phyloP scores from a whole-genome alignment of 208 protist genomes.

The Willaertia magna region DNA sequence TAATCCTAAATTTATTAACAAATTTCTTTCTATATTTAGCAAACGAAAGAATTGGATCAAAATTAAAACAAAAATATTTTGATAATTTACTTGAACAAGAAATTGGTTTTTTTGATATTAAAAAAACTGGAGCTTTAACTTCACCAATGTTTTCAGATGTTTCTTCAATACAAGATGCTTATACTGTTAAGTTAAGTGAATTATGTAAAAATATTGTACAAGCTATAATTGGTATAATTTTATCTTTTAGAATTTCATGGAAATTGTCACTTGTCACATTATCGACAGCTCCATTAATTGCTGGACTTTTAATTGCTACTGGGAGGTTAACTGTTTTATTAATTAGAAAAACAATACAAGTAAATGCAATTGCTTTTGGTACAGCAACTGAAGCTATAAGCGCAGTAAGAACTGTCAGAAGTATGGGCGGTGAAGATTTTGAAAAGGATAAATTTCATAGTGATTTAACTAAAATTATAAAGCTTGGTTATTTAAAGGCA shows the following conservation, averaged over 20 bases:
- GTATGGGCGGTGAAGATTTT: background rate
- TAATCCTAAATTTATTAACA: no score
- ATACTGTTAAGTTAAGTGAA: background rate
- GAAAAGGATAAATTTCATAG: no score
- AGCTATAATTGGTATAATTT: background rate
- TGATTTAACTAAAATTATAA: background rate
- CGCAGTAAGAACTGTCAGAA: no score
- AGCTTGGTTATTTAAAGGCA: background rate
- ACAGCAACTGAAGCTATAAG: background rate
- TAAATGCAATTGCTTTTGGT: background rate
- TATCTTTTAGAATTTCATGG: background rate
- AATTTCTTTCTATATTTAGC: background rate
- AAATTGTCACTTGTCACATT: background rate
- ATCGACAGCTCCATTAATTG: background rate
- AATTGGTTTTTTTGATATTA: background rate
- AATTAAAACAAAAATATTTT: background rate
- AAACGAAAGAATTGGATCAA: background rate
- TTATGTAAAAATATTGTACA: background rate
- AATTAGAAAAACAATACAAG: background rate
- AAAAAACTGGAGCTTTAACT: background rate
- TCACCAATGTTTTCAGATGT: background rate
- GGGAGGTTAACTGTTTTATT: background rate
- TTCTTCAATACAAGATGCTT: background rate
- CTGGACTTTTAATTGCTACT: background rate
- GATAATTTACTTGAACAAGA: background rate